Percentiles rank a stretch among this genome's conserved stretches.
Conservation (phyloP, 441 rosid genomes). For the Cnidoscolus chayamansa region DNA sequence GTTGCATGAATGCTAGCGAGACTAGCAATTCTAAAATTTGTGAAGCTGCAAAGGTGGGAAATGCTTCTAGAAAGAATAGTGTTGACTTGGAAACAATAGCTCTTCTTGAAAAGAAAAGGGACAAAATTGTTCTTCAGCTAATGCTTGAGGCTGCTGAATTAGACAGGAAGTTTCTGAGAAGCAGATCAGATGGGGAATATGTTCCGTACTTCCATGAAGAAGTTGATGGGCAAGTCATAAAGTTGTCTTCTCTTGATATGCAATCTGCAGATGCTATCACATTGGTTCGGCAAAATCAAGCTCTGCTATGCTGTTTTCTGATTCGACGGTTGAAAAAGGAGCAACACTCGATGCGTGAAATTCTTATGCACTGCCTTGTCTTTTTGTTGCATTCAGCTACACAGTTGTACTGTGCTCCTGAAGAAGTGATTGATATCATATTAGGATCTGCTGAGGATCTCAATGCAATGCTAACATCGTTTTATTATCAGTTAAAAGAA, state of each 20-base stretch:
- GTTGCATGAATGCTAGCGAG: constrained; percentile 24
- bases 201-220: constrained; percentile 33
- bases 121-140: constrained; percentile 65
- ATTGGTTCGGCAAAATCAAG: constrained; percentile 78
- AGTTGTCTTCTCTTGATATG: constrained; percentile 50
- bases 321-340: constrained; percentile 57
- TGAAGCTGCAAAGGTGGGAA: constrained; percentile 35
- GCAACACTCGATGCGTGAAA: constrained; percentile 68
- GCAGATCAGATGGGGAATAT: constrained; percentile 37
- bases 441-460: constrained; percentile 64
- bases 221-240: constrained; percentile 44
- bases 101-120: constrained; percentile 65
- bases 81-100: constrained; percentile 45
- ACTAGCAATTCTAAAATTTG: constrained; percentile 27
- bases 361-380: constrained; percentile 68
- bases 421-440: constrained; percentile 56
- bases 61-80: constrained; percentile 31
- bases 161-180: constrained; percentile 49
- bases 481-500: constrained; percentile 48
- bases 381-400: constrained; percentile 73
- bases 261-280: constrained; percentile 70
- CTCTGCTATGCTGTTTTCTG: constrained; percentile 58
- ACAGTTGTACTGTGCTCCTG: constrained; percentile 55
- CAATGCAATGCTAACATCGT: constrained; percentile 48
- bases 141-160: constrained; percentile 75